These are phyloP conservation scores for Yamadazyma dendronema DNA, from an alignment of 1,139 yeast genomes.

Conservation along the genomic window DNA sequence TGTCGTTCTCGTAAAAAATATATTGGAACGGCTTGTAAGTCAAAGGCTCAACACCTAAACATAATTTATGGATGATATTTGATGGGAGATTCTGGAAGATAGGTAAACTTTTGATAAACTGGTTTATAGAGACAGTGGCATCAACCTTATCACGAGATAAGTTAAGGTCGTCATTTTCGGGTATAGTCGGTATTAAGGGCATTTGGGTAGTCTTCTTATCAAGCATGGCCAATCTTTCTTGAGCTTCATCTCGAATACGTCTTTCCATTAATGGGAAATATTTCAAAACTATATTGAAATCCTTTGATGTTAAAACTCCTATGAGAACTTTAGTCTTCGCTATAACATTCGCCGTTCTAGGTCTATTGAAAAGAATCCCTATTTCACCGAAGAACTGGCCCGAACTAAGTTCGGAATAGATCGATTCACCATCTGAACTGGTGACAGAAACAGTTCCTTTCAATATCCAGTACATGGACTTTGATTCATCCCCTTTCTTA, in stretches of 20 bases:
- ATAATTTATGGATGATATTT: constrained; percentile 59
- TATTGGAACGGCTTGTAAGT: constrained; percentile 55
- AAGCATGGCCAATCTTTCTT: constrained; percentile 68
- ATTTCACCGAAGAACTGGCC: constrained; percentile 80
- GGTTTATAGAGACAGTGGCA: constrained; percentile 54
- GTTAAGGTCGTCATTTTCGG: background rate
- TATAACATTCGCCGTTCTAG: constrained; percentile 78
- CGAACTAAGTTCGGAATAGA: constrained; percentile 65
- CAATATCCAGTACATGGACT: constrained; percentile 76
- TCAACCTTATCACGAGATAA: constrained; percentile 24
- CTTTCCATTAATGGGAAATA: constrained; percentile 65
- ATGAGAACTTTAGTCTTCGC: constrained; percentile 64
- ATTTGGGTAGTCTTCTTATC: constrained; percentile 50
- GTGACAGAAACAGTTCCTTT: constrained; percentile 74
- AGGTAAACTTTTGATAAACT: constrained; percentile 55
- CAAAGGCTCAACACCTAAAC: constrained; percentile 59
- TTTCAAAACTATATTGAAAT: constrained; percentile 56
- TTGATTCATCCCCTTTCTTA: constrained; percentile 71
- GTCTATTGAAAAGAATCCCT: constrained; percentile 71
- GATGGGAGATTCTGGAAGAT: constrained; percentile 57
- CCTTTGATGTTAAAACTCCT: constrained; percentile 66
- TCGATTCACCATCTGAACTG: constrained; percentile 72
- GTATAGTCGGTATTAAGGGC: constrained; percentile 5
- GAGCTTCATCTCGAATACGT: constrained; percentile 73
- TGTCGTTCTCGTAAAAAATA: constrained; percentile 57